These are phyloP conservation scores for Salvia miltiorrhiza DNA, from an alignment of 257 asterid species.

Conservation along the genomic window DNA sequence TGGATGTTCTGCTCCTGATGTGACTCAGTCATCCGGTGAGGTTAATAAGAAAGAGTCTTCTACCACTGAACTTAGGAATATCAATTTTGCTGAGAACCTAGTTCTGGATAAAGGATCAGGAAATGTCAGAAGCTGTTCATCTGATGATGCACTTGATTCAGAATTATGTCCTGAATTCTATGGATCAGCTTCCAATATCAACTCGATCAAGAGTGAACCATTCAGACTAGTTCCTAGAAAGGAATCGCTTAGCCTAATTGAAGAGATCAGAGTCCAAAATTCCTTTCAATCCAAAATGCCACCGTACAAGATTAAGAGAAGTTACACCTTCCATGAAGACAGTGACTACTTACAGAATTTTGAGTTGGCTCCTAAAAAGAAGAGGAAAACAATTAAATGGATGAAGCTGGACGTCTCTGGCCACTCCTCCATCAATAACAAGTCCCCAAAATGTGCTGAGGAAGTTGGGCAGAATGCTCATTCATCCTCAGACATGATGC, in stretches of 20 bases:
- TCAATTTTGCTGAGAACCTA: slow-evolving; percentile 25
- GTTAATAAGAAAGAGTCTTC: slow-evolving; percentile 39
- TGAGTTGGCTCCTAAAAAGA: slow-evolving; percentile 29
- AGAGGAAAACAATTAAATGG: slow-evolving; percentile 40
- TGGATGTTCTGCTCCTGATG: slow-evolving; percentile 52
- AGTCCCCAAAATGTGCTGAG: slow-evolving; percentile 21
- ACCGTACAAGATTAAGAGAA: slow-evolving; percentile 24
- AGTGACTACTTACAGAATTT: slow-evolving; percentile 18
- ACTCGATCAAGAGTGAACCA: slow-evolving; percentile 31
- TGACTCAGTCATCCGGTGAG: slow-evolving; percentile 40
- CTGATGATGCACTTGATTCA: slow-evolving; percentile 44
- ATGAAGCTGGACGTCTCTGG: slow-evolving; percentile 37
- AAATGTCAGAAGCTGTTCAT: slow-evolving; percentile 47
- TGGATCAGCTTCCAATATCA: slow-evolving; percentile 32
- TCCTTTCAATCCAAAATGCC: slow-evolving; percentile 21
- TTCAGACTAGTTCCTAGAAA: slow-evolving; percentile 26
- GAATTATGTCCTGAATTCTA: slow-evolving; percentile 33
- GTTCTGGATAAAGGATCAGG: slow-evolving; percentile 50
- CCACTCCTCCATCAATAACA: slow-evolving; percentile 22
- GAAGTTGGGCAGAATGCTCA: slow-evolving; percentile 25
- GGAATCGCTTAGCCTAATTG: slow-evolving; percentile 37
- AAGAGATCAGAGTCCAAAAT: slow-evolving; percentile 40
- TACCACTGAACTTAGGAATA: slow-evolving; percentile 30
- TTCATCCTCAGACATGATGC: slow-evolving; percentile 21
- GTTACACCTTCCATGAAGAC: slow-evolving; percentile 37